phyloP scores from a whole-genome alignment of 2,329 filamentous ascomycete species.

The Aureobasidium sp. region DNA sequence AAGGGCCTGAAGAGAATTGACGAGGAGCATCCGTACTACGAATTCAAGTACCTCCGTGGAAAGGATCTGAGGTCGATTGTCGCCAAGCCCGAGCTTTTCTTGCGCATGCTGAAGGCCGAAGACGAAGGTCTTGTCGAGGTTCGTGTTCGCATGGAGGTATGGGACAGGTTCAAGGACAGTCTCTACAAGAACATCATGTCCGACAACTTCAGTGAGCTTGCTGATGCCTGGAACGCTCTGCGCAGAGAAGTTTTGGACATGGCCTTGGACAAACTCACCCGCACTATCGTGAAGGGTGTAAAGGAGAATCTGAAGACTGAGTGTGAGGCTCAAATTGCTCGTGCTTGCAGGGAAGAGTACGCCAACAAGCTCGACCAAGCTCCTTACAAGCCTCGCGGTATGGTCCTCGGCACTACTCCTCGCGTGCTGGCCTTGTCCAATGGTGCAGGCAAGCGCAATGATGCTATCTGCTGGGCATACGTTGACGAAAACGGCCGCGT shows the following conservation, averaged over 20 bases:
- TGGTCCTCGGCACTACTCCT: constrained; percentile 80
- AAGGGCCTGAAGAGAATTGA: constrained; percentile 92
- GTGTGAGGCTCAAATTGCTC: constrained; percentile 89
- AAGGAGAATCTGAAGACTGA: constrained; percentile 91
- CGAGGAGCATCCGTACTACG: constrained; percentile 91
- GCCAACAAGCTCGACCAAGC: constrained; percentile 88
- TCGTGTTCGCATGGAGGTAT: constrained; percentile 67
- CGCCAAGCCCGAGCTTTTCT: constrained; percentile 76
- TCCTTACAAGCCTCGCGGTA: constrained; percentile 89
- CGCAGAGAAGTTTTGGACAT: constrained; percentile 77
- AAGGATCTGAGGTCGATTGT: constrained; percentile 79
- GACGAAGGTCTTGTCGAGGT: constrained; percentile 89
- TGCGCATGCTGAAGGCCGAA: constrained; percentile 97
- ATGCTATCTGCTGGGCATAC: constrained; percentile 85
- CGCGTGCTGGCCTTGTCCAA: constrained; percentile 83
- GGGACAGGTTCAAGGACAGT: constrained; percentile 66
- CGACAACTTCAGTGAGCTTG: constrained; percentile 90
- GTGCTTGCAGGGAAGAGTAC: constrained; percentile 80
- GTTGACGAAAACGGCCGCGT: constrained; percentile 89
- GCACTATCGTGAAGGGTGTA: constrained; percentile 79
- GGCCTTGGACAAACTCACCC: constrained; percentile 74
- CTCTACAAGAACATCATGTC: constrained; percentile 82
- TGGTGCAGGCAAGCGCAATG: constrained; percentile 70
- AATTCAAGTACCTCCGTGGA: constrained; percentile 92
- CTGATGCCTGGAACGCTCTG: constrained; percentile 89